These are phyloP conservation scores for Diaporthe citriasiana DNA, from an alignment of 2,329 filamentous ascomycete genomes.

Conservation along the genomic window DNA sequence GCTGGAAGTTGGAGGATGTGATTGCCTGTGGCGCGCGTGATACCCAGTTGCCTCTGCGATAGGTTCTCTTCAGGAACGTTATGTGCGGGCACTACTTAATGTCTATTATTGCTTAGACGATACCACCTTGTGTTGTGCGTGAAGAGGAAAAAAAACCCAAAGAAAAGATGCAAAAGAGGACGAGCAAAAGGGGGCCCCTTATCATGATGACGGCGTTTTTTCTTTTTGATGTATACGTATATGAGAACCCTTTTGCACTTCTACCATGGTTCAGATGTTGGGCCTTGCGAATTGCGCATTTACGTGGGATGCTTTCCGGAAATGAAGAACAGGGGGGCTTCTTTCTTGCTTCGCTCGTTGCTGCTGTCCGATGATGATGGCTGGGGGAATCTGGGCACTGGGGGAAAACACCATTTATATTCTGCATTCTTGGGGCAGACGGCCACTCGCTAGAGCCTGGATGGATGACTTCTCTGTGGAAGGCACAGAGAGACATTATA, in stretches of 20 bases:
- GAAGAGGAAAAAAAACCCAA: background rate
- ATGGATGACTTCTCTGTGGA: constrained; percentile 10
- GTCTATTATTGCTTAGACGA: constrained; percentile 40
- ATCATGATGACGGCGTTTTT: constrained; percentile 36
- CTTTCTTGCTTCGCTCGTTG: constrained; percentile 8
- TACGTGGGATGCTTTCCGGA: background rate
- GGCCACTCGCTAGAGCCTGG: constrained; percentile 35
- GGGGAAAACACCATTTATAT: constrained; percentile 1
- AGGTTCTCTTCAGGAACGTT: constrained; percentile 48
- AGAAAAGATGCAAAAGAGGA: constrained; percentile 14
- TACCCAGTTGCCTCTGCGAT: constrained; percentile 79
- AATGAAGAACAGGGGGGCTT: background rate
- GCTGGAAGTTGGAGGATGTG: constrained; percentile 89
- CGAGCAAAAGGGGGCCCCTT: constrained; percentile 8
- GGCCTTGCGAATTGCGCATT: constrained; percentile 28
- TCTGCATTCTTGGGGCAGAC: constrained; percentile 14
- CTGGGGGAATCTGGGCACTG: background rate
- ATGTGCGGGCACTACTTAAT: constrained; percentile 40
- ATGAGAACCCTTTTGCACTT: constrained; percentile 35
- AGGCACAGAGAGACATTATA: constrained; percentile 18
- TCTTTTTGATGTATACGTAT: constrained; percentile 29
- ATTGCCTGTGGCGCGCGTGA: constrained; percentile 81
- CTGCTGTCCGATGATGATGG: background rate
- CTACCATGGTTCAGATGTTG: constrained; percentile 27
- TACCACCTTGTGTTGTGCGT: constrained; percentile 20